These are phyloP conservation scores for Antitrichia curtipendula DNA, from an alignment of 225 moss, liverwort and hornwort genomes.

Conservation along the genomic window DNA sequence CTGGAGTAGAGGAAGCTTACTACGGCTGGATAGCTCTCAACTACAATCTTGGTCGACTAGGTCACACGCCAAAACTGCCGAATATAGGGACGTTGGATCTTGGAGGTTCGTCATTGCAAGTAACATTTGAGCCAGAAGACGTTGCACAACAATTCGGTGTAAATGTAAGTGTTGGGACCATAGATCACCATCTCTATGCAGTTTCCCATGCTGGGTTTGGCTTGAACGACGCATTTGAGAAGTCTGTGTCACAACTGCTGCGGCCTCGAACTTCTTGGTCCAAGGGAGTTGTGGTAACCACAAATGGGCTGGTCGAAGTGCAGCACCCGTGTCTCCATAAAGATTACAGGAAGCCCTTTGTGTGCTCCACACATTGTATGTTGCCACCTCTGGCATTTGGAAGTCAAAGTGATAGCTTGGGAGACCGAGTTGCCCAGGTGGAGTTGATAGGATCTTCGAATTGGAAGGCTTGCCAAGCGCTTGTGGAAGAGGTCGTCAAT, in stretches of 20 bases:
- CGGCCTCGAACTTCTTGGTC: slow-evolving; percentile 26
- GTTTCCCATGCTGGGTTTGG: slow-evolving; percentile 89
- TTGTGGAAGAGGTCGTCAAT: slow-evolving; percentile 71
- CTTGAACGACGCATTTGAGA: slow-evolving; percentile 94
- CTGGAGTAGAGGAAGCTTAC: slow-evolving; percentile 90
- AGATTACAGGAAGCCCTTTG: slow-evolving; percentile 69
- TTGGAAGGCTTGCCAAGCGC: slow-evolving; percentile 68
- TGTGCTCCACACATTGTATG: slow-evolving; percentile 79
- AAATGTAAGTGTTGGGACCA: slow-evolving; percentile 73
- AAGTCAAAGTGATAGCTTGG: slow-evolving; percentile 24
- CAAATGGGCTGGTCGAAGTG: slow-evolving; percentile 30
- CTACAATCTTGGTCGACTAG: slow-evolving; percentile 70
- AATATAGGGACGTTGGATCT: slow-evolving; percentile 86
- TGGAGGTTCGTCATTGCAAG: slow-evolving; percentile 92
- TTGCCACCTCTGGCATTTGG: slow-evolving; percentile 45
- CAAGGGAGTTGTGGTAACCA: slow-evolving; percentile 13
- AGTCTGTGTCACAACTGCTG: slow-evolving; percentile 70
- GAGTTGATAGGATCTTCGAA: slow-evolving; percentile 74
- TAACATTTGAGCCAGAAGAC: slow-evolving; percentile 76
- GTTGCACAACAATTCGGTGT: slow-evolving; percentile 45
- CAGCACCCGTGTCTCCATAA: slow-evolving; percentile 77
- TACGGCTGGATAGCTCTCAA: slow-evolving; percentile 99
- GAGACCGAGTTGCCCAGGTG: slow-evolving; percentile 42
- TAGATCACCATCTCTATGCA: slow-evolving; percentile 81
- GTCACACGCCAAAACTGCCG: slow-evolving; percentile 35